These are phyloP conservation scores for Lotus japonicus DNA, from an alignment of 306 rosid species.

Conservation along the genomic window DNA sequence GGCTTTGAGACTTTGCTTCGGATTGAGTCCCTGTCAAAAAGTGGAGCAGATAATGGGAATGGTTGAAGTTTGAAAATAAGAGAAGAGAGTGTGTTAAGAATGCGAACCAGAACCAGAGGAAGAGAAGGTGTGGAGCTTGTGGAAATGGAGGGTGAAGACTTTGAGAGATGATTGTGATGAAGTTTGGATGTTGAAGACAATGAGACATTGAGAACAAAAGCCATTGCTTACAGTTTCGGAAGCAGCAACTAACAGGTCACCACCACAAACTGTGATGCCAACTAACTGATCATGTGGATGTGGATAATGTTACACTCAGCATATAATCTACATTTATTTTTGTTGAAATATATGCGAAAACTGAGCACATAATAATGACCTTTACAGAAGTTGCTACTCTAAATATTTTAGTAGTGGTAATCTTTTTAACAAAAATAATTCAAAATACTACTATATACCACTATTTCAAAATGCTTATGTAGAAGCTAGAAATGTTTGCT, in stretches of 20 bases:
- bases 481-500: no score
- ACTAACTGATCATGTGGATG: no score
- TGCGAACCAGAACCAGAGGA: slow-evolving; percentile 7
- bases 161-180: neutral
- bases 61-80: neutral
- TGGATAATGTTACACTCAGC: no score
- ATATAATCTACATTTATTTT: no score
- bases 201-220: slow-evolving; percentile 55
- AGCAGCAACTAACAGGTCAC: neutral
- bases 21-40: slow-evolving; percentile 9
- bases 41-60: neutral
- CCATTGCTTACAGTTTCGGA: slow-evolving; percentile 41
- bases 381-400: no score
- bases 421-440: no score
- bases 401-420: no score
- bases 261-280: neutral
- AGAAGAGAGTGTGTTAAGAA: neutral
- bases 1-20: slow-evolving; percentile 30
- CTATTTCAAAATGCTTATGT: no score
- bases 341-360: no score
- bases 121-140: neutral
- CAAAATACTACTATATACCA: no score
- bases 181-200: slow-evolving; percentile 32
- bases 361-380: no score
- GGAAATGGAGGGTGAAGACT: neutral